Base-by-base conservation (phyloP, 2,329 filamentous ascomycete species). In the Cadophora gregata region DNA sequence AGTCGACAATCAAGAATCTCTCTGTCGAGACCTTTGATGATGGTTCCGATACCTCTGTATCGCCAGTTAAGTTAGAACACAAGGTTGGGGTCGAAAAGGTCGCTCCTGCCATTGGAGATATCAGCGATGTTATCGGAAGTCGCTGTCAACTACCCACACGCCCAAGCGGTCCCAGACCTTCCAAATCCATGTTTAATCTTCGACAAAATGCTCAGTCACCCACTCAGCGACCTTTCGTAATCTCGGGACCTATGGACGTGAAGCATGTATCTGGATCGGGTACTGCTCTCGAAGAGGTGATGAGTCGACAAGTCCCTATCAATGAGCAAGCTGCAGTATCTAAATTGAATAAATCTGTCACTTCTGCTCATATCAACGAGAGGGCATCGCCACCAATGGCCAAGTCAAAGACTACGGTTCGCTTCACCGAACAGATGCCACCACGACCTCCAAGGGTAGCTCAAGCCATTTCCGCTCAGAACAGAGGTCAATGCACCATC, bases 141-240 rank as follows among this genome's bases (percentile, higher is more conserved):
- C 10, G 31, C 24, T 24, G 12, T 31, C 58, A 27, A 29, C 25
- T 14, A 31, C 25, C 36, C 16, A 24, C 38, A 3, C 25, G 24
- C 9, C 38, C 8, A 12, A 25, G 38, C 38, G 38, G 14, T 21
- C 59, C 45, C 4, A 61, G 29, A 61, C 45, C 42, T 31, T 61
- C 59, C 16, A 61, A 27, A 25, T 61, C 59, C 31, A 50, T 50
- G 45, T 61, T 61, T 27, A 61, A 61, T 45, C 59, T 61, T 61
- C 42, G 59, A 33, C n/a, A 50, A 16, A 61, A 50, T 25, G 10
- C 45, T 14, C 29, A 36, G n/a, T 25, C 59, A 7, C 21, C 59
- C 8, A 38, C 42, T 33, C 59, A 25, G 16, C 27, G n/a, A 21
- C 29, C 45, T 25, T 6, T 51, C 10, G 29, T 61, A 19, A 61